These are phyloP conservation scores for Rugonectria rugulosa DNA, from an alignment of 2,329 filamentous ascomycete species.

Conservation along the genomic window DNA sequence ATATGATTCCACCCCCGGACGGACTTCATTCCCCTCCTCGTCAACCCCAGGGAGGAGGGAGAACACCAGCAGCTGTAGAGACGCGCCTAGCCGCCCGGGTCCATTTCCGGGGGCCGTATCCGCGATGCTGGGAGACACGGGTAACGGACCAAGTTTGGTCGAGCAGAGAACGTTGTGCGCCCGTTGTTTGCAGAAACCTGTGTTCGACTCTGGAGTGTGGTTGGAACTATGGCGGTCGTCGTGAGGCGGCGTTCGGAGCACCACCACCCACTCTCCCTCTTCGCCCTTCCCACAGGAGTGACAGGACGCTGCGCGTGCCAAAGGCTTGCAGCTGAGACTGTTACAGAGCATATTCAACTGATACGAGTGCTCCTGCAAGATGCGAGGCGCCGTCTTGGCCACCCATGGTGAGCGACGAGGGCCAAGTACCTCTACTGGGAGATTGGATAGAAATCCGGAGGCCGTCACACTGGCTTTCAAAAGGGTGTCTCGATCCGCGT, in stretches of 20 bases:
- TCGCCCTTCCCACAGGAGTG: not conserved
- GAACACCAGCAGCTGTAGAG: not conserved
- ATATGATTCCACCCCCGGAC: not conserved
- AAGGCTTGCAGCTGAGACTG: not conserved
- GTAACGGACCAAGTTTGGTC: conserved; percentile 1
- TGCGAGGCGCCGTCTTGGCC: conserved; percentile 17
- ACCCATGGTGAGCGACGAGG: not conserved
- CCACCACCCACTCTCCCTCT: too few species aligned
- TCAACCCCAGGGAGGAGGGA: not conserved
- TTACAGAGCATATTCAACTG: not conserved
- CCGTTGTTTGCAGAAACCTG: not conserved
- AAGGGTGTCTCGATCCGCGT: conserved; percentile 16
- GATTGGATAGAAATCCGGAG: not conserved
- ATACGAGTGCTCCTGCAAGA: conserved; percentile 1
- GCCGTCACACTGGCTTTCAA: conserved; percentile 8
- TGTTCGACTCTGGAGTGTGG: not conserved
- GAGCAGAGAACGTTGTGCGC: conserved; percentile 2
- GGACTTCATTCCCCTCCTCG: not conserved
- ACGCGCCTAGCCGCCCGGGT: conserved; percentile 12
- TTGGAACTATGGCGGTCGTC: not conserved
- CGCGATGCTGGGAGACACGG: conserved; percentile 14
- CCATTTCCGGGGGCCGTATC: conserved; percentile 3
- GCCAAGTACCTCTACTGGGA: not conserved
- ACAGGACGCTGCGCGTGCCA: not conserved
- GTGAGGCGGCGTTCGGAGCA: not conserved